Base-by-base conservation (phyloP, 1,139 yeast species). In the Nakaseomyces glabratus region DNA sequence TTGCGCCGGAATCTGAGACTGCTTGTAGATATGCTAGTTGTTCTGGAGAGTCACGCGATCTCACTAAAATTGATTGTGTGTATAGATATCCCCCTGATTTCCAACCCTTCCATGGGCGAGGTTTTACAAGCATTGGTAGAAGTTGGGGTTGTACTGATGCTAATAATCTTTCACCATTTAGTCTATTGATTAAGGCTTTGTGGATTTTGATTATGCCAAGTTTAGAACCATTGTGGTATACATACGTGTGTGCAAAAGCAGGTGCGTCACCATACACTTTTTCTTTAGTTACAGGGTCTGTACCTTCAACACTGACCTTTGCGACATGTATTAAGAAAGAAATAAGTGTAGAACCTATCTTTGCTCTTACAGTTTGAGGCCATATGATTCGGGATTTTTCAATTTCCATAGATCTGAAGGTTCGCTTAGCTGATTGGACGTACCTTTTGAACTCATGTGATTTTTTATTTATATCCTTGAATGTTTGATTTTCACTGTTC, bases 51-150 rank as follows among this genome's bases (percentile, higher is more conserved):
- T 84, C 90, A 52, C 73, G 82, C 19, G 86, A 72, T 55, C 97
- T 70, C 49, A 90, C 74, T 26, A 90, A 62, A 4, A 68, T 61
- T 11, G 73, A 68, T 38, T 71, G 73, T 7, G 82, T 68, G 50
- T 76, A 80, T 39, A 73, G 65, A 52, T 84, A 85, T 0, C 96
- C 97, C 42, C 98, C 98, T 36, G 73, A 72, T 49, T 77, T 76
- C 69, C 77, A 76, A 7, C 76, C 65, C 1, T 74, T 69, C 98
- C 99, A 90, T 4, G 86, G 86, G 38, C 77, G 67, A 15, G 98
- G 98, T 42, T 76, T 73, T 7, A 82, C 82, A 40, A 93, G 65
- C 98, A 93, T 93, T 10, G 99, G 99, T 39, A 93, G 66, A 43
- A 73, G 68, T 58, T 90, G 97, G 0, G 97, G 95, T 49, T 81